A percentile compares a stretch with the other conserved stretches of the same genome.
These are phyloP conservation scores for Aschersonia sp. DNA, from an alignment of 2,329 filamentous ascomycete genomes.

Conservation along the genomic window DNA sequence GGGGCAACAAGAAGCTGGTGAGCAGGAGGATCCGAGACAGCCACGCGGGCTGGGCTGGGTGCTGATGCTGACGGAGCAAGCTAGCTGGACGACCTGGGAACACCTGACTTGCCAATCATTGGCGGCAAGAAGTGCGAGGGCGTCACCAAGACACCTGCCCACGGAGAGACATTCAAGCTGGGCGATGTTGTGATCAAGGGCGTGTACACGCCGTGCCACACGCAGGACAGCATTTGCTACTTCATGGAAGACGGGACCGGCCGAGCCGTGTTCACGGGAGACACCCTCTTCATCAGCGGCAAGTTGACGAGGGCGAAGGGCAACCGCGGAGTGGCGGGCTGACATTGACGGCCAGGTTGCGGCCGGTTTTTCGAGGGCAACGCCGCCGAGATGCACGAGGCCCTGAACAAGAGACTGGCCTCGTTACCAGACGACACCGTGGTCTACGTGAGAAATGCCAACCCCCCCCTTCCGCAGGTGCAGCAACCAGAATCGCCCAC, in stretches of 20 bases:
- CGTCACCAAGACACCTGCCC: constrained; percentile 61
- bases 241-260: constrained; percentile 66
- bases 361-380: constrained; percentile 93
- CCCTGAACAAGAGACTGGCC: constrained; percentile 73
- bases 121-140: constrained; percentile 76
- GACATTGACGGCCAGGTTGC: constrained; percentile 44
- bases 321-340: not conserved
- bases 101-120: constrained; percentile 57
- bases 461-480: not conserved
- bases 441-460: constrained; percentile 53
- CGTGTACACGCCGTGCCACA: constrained; percentile 94
- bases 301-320: constrained; percentile 5
- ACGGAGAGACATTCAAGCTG: constrained; percentile 68
- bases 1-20: constrained; percentile 70
- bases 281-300: constrained; percentile 92
- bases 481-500: not conserved
- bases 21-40: not conserved
- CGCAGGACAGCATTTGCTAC: constrained; percentile 96
- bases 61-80: constrained; percentile 1
- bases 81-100: constrained; percentile 30
- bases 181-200: constrained; percentile 73
- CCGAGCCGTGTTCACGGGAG: constrained; percentile 82
- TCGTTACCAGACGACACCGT: constrained; percentile 77
- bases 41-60: not conserved
- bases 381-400: constrained; percentile 80